A percentile compares a stretch with the other conserved stretches of the same genome.
These are phyloP conservation scores for Canavalia ensiformis DNA, from an alignment of 306 rosid genomes.

Conservation along the genomic window DNA sequence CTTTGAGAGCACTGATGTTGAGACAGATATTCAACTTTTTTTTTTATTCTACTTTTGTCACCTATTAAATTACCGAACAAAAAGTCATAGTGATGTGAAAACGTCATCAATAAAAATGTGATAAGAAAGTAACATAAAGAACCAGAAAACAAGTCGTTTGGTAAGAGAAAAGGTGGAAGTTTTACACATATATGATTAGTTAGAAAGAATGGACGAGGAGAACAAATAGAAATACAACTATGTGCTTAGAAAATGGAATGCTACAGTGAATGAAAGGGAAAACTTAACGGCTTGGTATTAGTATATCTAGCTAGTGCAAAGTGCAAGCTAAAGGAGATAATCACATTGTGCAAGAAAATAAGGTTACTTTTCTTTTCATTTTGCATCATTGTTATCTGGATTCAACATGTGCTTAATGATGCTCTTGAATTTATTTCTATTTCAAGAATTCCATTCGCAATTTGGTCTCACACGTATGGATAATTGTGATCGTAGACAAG, in stretches of 20 bases:
- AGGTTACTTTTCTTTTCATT: slow-evolving; percentile 53
- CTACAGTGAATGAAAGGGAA: slow-evolving; percentile 48
- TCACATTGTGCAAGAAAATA: slow-evolving; percentile 50
- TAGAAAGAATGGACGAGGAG: slow-evolving; percentile 45
- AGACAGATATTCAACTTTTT: slow-evolving; percentile 20
- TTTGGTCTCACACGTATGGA: slow-evolving; percentile 24
- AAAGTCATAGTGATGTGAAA: slow-evolving; percentile 49
- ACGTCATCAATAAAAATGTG: slow-evolving; percentile 8
- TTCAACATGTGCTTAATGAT: slow-evolving; percentile 50
- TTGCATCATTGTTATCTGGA: slow-evolving; percentile 52
- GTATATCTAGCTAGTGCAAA: slow-evolving; percentile 42
- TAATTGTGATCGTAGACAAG: background rate
- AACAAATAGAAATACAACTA: slow-evolving; percentile 56
- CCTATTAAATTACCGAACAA: background rate
- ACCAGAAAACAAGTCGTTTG: background rate
- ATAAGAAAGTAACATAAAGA: slow-evolving; percentile 20
- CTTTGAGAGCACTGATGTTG: slow-evolving; percentile 26
- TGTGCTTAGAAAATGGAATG: slow-evolving; percentile 49
- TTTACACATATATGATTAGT: slow-evolving; percentile 46
- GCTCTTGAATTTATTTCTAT: slow-evolving; percentile 39
- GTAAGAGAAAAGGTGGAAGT: slow-evolving; percentile 26
- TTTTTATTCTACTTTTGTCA: background rate
- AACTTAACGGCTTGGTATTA: slow-evolving; percentile 56
- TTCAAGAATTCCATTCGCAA: slow-evolving; percentile 11
- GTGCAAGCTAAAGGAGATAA: slow-evolving; percentile 35